Evolutionary conservation across 768 basidiomycete species (phyloP).

Genomic region (Tylopilus cervinicoccineus): DNA sequence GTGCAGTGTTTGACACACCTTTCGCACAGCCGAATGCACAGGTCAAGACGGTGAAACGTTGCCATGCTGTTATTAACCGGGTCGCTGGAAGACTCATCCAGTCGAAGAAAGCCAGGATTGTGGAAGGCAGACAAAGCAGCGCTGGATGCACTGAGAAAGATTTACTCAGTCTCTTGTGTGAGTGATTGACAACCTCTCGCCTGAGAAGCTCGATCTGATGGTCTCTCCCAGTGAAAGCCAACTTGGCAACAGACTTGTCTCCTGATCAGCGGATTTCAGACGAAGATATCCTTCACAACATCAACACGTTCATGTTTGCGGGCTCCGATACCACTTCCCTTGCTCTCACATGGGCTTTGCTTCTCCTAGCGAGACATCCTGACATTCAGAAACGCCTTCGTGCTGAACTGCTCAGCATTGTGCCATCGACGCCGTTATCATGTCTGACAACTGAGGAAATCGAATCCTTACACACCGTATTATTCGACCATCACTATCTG

Average conservation of each 20-base stretch:
- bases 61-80: conserved; percentile 58
- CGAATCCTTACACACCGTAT: conserved; percentile 49
- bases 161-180: conserved; percentile 72
- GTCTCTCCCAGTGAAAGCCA: conserved; percentile 67
- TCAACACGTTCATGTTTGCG: conserved; percentile 89
- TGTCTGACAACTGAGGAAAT: conserved; percentile 61
- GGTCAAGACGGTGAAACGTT: conserved; percentile 47
- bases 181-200: conserved; percentile 27
- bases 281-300: conserved; percentile 79
- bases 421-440: conserved; percentile 38
- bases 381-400: conserved; percentile 68
- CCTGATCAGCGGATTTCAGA: conserved; percentile 77
- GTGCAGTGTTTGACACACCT: neutral
- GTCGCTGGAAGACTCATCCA: conserved; percentile 75
- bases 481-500: conserved; percentile 65
- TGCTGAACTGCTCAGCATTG: conserved; percentile 54
- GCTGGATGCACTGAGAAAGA: conserved; percentile 61
- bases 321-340: conserved; percentile 87
- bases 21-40: conserved; percentile 49
- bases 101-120: conserved; percentile 72
- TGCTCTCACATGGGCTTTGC: conserved; percentile 80
- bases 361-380: conserved; percentile 65
- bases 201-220: conserved; percentile 6
- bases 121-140: conserved; percentile 53
- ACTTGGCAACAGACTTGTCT: conserved; percentile 65